Base-by-base conservation (phyloP, 2,329 filamentous ascomycete species). In the Ophiostoma quercus region DNA sequence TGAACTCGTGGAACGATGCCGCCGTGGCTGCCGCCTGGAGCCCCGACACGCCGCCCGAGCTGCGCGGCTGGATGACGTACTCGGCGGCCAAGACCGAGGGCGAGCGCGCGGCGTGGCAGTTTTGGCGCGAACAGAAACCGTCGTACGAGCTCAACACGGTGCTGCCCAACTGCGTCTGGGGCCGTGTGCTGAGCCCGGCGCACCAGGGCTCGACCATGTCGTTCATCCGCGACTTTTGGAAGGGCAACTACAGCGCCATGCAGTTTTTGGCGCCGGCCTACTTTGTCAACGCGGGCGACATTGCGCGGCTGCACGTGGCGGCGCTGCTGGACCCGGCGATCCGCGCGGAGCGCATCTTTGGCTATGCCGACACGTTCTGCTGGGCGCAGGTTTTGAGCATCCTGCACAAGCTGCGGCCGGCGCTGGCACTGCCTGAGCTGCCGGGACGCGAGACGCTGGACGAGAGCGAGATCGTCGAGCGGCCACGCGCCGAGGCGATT, bases 21-120 rank as follows among this genome's bases (percentile, higher is more conserved):
- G 51, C 51, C 51, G 51, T 57, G 51, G 14, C 60, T 4, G 60
- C 60, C 2, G 60, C 29, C 7, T 63, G 32, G 25, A 63, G 60
- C 60, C 12, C 8, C 9, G 60, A 63, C 25, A 37, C 32, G 6
- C 60, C 60, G 25, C 12, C 60, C 7, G 60, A 19, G 29, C 3
- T 16, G n/a, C 16, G 29, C 16, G 60, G 60, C 60, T 63, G 32
- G 25, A 12, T 37, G 7, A 37, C 32, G 60, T 63, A 63, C 60
- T 63, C 60, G 60, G 60, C 60, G 16, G 12, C 60, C 25, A 63
- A 63, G 60, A 63, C 32, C 12, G 60, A 32, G 60, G 60, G 60
- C 60, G 60, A 63, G 60, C 60, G 60, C 29, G n/a, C 60, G 2
- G 60, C 60, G 11, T 63, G 60, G 60, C 12, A 63, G 60, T 34